Evolutionary conservation across 2,329 filamentous ascomycete species (phyloP), one percentile per base, ranked within the genome.

Genomic region (Trichoderma asperellum): DNA sequence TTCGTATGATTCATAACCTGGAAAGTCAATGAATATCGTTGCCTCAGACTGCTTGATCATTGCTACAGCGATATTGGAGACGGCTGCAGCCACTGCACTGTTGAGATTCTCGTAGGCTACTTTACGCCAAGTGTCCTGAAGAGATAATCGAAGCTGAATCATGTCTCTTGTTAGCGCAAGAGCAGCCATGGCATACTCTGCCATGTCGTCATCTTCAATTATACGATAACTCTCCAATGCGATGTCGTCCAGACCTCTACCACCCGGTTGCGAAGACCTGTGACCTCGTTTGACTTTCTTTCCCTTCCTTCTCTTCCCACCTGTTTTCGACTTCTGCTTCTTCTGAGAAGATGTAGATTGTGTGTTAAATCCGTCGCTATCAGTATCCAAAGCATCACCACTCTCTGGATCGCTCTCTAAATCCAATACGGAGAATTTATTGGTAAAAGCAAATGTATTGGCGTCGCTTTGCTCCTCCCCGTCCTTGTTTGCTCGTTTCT

Each of bases 41-140:
- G 75, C 71, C 59, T 79, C 77, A 0, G 78, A 76, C 59, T 78
- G 74, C 63, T 81, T 78, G 29, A 85, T 71, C 77, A 83, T 81
- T 14, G 74, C 74, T 24, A 84, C 73, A 16, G 82, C 82, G 7
- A 82, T 64, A 57, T 80, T 83, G 6, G 80, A 82, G 29, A 84
- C 27, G 0, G 79, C 73, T 1, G 80, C 83, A 1, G 83, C 84
- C n/a, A 83, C 77, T 1, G 82, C 83, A 55, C 76, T 77, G 70
- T 86, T 85, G 16, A 85, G 75, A 4, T 76, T 78, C 1, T 79
- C 70, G 66, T 85, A 84, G 1, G 82, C 79, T 5, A 84, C 82
- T 11, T 84, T 76, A 1, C 72, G 74, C 84, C 83, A 86, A 2
- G 80, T 11, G 0, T 70, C 71, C 67, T 84, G 83, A 1, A 82